Percentiles rank a stretch among this genome's conserved stretches.
Evolutionary conservation across 2,329 filamentous ascomycete species (phyloP).

Genomic region (Colletotrichum zoysiae): DNA sequence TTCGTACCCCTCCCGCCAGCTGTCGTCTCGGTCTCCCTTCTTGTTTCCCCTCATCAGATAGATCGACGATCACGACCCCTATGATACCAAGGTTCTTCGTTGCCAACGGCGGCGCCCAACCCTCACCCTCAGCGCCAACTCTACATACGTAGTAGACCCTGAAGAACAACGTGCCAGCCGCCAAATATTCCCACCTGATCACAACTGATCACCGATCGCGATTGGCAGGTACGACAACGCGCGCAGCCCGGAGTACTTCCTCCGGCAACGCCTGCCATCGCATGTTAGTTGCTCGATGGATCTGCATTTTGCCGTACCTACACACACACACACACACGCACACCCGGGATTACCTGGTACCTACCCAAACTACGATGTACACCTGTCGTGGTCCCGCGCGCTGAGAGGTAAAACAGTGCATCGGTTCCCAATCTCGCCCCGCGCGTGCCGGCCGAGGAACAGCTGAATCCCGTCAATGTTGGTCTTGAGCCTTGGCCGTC

Average conservation of each 20-base stretch:
- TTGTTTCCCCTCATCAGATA: conserved; percentile 11
- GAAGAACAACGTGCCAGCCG: conserved; percentile 24
- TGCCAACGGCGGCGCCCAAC: conserved; percentile 18
- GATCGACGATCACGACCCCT: conserved; percentile 39
- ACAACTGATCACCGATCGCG: conserved; percentile 23
- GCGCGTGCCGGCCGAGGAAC: background rate
- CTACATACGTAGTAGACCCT: conserved; percentile 18
- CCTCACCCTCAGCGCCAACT: conserved; percentile 18
- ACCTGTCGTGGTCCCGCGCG: background rate
- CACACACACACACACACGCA: background rate
- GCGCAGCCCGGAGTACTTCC: conserved; percentile 25
- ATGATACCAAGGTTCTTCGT: conserved; percentile 25
- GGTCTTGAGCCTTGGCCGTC: background rate
- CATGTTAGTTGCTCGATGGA: background rate
- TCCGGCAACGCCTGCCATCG: conserved; percentile 17
- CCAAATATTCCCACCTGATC: conserved; percentile 29
- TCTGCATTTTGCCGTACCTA: background rate
- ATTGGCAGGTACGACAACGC: conserved; percentile 28
- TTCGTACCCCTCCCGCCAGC: background rate
- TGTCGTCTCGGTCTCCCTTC: background rate
- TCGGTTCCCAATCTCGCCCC: background rate
- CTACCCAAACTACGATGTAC: no score
- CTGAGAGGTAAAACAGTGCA: conserved; percentile 6
- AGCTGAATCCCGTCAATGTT: background rate
- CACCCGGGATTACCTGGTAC: background rate